phyloP scores from a whole-genome alignment of 306 rosid species.

The Castanea crenata region DNA sequence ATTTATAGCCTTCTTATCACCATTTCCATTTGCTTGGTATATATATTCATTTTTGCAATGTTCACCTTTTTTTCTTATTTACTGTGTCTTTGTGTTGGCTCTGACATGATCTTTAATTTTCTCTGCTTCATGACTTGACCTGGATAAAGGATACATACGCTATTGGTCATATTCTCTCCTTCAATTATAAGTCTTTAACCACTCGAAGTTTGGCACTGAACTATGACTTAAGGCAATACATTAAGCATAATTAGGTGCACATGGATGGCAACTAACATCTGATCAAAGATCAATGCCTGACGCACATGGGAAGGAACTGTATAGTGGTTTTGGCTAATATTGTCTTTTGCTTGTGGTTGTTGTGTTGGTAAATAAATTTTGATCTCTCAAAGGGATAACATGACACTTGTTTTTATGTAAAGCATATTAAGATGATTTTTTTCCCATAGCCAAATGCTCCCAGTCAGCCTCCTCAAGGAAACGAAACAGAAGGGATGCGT shows the following conservation, averaged over 20 bases:
- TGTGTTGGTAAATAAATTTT: background rate
- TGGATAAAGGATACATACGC: background rate
- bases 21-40: background rate
- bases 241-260: background rate
- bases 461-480: constrained; percentile 57
- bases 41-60: background rate
- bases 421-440: constrained; percentile 2
- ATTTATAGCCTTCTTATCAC: background rate
- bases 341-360: background rate
- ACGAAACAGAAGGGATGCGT: constrained; percentile 44
- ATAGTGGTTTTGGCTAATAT: background rate
- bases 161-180: background rate
- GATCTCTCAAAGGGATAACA: background rate
- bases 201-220: background rate
- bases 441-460: constrained; percentile 35
- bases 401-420: background rate
- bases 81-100: background rate
- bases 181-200: background rate
- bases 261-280: background rate
- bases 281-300: background rate
- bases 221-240: background rate
- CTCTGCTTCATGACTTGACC: background rate
- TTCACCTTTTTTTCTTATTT: background rate
- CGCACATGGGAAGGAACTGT: background rate
- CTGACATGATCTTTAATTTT: background rate